Base-by-base conservation (phyloP, 1,284 basidiomycete genomes). In the Ganoderma lucidum region DNA sequence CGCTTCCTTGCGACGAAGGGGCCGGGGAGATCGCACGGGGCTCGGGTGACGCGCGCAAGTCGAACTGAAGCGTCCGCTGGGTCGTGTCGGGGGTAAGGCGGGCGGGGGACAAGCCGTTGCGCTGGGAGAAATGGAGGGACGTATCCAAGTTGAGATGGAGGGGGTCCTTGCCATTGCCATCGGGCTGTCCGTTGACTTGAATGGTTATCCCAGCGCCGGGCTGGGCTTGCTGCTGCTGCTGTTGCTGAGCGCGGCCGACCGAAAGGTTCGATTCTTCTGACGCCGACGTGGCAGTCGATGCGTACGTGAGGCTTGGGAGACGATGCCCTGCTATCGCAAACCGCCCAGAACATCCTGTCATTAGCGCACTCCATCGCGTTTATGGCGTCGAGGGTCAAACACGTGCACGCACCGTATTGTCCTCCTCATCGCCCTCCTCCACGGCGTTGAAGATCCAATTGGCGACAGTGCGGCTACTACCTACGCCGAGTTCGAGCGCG, bases 371-470 rank as follows among this genome's bases (percentile, higher is more conserved):
- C 64, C 66, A 63, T 59, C 10, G 65, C 55, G 58, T 42, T 3
- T 3, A 35, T 35, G 35, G 35, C 35, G 35, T 41, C 14, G 8
- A 14, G 9, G 10, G 35, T n/a, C 19, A 45, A 19, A 10, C 35
- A 56, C 59, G 66, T 70, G 64, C 67, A 73, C 74, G 60, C 66
- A 78, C 75, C 73, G 75, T 71, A 44, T 63, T 64, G 32, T 77
- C 78, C 45, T 78, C 85, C 73, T 88, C 88, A 15, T 85, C 83
- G 63, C 83, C 87, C 74, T 89, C 88, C 32, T 80, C 78, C 35
- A 90, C 76, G 0, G 86, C 78, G 71, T 88, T 88, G 77, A 92
- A 91, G 76, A 93, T 90, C 88, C 90, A 91, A 70, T 88, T 83
- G 8, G 88, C 85, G 30, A 92, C 87, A 17, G 86, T 83, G 32